Evolutionary conservation across 192 early-diverging fungal species (phyloP), one percentile per base, ranked within the genome.

Genomic region (Backusella tarrabulga): DNA sequence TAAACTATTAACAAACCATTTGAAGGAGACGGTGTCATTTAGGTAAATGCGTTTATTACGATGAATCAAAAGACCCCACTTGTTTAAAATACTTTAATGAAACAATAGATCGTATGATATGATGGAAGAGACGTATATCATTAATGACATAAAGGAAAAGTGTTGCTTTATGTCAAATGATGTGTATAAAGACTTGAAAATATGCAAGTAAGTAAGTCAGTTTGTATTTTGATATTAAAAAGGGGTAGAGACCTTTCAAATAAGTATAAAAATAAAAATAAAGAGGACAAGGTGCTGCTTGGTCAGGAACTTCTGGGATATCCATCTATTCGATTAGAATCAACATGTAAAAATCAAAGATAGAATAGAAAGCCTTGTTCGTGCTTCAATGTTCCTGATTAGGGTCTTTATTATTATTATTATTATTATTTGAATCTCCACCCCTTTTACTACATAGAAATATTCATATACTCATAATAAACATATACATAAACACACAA

Each of bases 11-110:
- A 97, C 95, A 9, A 97, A 92, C 77, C 93, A 95, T 68, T 81
- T 97, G 14, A 97, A 97, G 76, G 95, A 97, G 74, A 88, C 90
- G n/a, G 91, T 97, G 26, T 95, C 95, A n/a, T 97, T 97, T 76
- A 85, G 95, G 85, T 90, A 77, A 68, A 68, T 68, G 71, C 35
- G 34, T 54, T 54, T 34, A 8, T 40, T 14, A 44, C 15, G 8
- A 66, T 74, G 2, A 11, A 29, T 29, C 36, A 41, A 23, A 32
- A 67, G 6, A 23, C 3, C 11, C 4, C 3, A 1, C 23, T 23
- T 21, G 32, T 66, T 68, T 52, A 15, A 15, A 19, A 36, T 32
- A 35, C 41, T 34, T 29, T 11, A 19, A 42, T n/a, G 36, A 3
- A 29, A 69, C 38, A 17, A 1, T 73, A 88, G 88, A 66, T 90